Base-by-base conservation (phyloP, 305 asterid genomes). In the Striga hermonthica region DNA sequence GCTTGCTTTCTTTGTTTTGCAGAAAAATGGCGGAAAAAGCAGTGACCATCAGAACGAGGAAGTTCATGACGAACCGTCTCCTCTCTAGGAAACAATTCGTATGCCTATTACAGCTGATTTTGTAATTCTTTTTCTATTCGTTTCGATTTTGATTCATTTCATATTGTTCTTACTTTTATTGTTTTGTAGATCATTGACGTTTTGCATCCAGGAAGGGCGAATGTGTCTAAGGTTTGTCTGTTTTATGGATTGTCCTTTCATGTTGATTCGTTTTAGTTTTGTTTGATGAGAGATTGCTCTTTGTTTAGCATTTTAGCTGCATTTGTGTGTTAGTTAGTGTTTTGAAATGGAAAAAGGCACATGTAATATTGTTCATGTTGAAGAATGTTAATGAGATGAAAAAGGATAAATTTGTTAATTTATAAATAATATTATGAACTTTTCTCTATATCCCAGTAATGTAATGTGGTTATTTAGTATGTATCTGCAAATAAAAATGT, bases 1-100 rank as follows among this genome's bases (percentile, higher is more conserved):
- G n/a, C 13, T 47, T 47, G n/a, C 12, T 47, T 47, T 47, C n/a
- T 15, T 0, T 22, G 31, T 22, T 22, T 22, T 22, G 31, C 31
- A 22, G 6, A 15, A n/a, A 11, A 47, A 47, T 47, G 54, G 54
- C 54, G 54, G 54, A 47, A 14, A 47, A 47, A n/a, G 22, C 54
- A 10, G 54, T 47, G 5, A 47, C 54, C 15, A 47, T 47, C 54
- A 47, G 15, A 47, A 47, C 54, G 6, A 47, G 54, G 7, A 47
- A 47, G 22, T 47, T 47, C 15, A 47, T 47, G 54, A 47, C 54
- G 6, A 47, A 47, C 54, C 15, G 54, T 11, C 54, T 47, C 54
- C 54, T 47, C 22, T 47, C 54, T 47, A 47, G 54, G 54, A 47
- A 47, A 15, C 54, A 47, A 47, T 47, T 47, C 15, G 54, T 10